Conservation (phyloP, 2,329 filamentous ascomycete species). For the Thielaviopsis musarum region DNA sequence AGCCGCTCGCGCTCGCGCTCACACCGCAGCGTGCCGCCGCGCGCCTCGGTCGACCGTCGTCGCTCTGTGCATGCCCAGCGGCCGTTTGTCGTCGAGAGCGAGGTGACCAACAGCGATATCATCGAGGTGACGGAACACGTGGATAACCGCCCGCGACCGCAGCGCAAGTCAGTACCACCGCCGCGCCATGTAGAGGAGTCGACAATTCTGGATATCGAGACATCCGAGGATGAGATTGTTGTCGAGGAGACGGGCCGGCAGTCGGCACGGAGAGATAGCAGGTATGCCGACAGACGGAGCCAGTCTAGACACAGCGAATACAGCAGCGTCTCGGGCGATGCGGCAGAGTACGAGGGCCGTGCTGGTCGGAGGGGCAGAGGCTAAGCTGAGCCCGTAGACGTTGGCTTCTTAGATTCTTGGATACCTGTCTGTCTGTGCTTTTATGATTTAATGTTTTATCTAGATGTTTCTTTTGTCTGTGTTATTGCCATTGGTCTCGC, state of each 20-base stretch:
- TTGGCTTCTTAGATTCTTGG: not conserved
- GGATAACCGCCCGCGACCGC: no score
- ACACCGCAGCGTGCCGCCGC: not conserved
- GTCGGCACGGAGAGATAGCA: not conserved
- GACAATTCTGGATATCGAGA: not conserved
- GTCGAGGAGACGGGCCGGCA: constrained; percentile 2
- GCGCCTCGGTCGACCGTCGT: not conserved
- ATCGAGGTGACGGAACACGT: not conserved
- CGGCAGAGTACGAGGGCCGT: not conserved
- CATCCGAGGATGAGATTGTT: not conserved
- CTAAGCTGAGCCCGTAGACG: not conserved
- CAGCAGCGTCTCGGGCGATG: constrained; percentile 1
- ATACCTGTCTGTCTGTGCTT: not conserved
- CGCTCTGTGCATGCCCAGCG: not conserved
- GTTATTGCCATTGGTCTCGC: not conserved
- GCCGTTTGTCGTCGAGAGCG: not conserved
- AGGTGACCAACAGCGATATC: constrained; percentile 2
- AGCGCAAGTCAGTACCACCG: not conserved
- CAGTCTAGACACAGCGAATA: constrained; percentile 5
- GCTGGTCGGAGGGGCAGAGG: not conserved
- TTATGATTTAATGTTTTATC: not conserved
- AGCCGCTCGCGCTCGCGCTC: not conserved
- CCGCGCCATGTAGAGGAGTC: not conserved
- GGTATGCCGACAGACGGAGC: not conserved
- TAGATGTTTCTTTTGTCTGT: not conserved